Evolutionary conservation across 2,329 filamentous ascomycete species (phyloP), one percentile per base, ranked within the genome.

Genomic region (Cladorrhinum sp.): DNA sequence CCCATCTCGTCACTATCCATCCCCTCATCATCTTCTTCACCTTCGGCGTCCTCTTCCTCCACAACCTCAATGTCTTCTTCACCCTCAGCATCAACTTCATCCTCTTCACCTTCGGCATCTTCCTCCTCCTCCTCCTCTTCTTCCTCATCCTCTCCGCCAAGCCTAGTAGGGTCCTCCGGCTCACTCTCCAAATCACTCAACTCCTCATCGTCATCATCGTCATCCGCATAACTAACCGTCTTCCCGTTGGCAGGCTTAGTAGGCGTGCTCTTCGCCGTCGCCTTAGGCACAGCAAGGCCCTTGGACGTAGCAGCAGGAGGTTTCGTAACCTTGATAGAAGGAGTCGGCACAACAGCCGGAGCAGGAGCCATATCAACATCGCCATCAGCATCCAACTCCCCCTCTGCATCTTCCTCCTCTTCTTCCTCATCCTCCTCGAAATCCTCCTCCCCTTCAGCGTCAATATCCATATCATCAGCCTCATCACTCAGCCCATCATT

Each of bases 131-230:
- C 78, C 7, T 76, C 79, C 61, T 79, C 79, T 3, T 79, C 80
- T 53, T 81, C 80, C 38, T 80, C 74, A 13, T 64, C 63, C 6
- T 74, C 67, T 65, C 73, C 73, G 29, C 80, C 77, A 6, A 78
- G 79, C 59, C 80, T 79, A 57, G 81, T 76, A 67, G 74, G 74
- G 57, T 75, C 77, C 32, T 78, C 76, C n/a, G 72, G 75, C 18
- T 84, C 80, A 63, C 80, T 83, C 50, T 84, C 80, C 8, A 82
- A 75, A 45, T 85, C 82, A 64, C 81, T 85, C 3, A 85, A 77
- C 64, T 84, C 81, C 45, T 83, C 82, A 9, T 82, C 79, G 45
- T 81, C 79, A 20, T 81, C 79, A 22, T 81, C 79, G 6, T 76
- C 76, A 29, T 69, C 48, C 13, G 65, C 61, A 12, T 63, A 60